Conservation (phyloP, 129 eudicot species). For the Lactuca sativa region DNA sequence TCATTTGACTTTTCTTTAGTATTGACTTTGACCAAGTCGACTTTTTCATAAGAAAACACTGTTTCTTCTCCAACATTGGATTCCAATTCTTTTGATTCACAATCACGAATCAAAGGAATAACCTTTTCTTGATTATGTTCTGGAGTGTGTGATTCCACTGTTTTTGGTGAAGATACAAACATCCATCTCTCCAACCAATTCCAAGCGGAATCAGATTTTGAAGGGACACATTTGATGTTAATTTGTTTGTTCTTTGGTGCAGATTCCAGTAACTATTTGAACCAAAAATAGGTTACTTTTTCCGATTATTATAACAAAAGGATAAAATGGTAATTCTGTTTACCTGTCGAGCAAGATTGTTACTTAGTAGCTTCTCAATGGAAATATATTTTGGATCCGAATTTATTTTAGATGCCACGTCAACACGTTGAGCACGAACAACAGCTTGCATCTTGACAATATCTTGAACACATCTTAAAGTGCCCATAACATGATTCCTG, state of each 20-base stretch:
- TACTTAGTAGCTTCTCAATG: slow-evolving; percentile 70
- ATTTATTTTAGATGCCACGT: slow-evolving; percentile 5
- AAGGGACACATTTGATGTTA: slow-evolving; percentile 73
- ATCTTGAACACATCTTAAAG: slow-evolving; percentile 85
- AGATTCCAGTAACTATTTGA: slow-evolving; percentile 62
- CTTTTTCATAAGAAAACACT: slow-evolving; percentile 37
- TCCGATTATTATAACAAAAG: slow-evolving; percentile 1
- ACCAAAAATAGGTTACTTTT: slow-evolving; percentile 5
- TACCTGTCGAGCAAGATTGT: slow-evolving; percentile 90
- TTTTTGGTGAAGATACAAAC: slow-evolving; percentile 53
- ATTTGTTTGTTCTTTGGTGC: slow-evolving; percentile 58
- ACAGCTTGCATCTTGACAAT: slow-evolving; percentile 82
- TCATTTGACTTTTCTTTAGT: slow-evolving; percentile 14
- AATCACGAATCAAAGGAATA: slow-evolving; percentile 16
- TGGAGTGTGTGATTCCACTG: slow-evolving; percentile 25
- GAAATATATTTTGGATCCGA: slow-evolving; percentile 41
- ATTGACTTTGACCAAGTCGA: slow-evolving; percentile 26
- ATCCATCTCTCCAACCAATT: slow-evolving; percentile 95
- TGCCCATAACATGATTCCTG: slow-evolving; percentile 79
- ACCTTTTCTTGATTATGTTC: slow-evolving; percentile 32
- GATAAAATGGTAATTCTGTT: neutral
- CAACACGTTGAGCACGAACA: slow-evolving; percentile 68
- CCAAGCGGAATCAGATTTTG: slow-evolving; percentile 74
- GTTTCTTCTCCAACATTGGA: slow-evolving; percentile 31
- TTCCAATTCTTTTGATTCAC: slow-evolving; percentile 21